Evolutionary conservation across 768 basidiomycete species (phyloP).

Genomic region (Tricholoma sp.): DNA sequence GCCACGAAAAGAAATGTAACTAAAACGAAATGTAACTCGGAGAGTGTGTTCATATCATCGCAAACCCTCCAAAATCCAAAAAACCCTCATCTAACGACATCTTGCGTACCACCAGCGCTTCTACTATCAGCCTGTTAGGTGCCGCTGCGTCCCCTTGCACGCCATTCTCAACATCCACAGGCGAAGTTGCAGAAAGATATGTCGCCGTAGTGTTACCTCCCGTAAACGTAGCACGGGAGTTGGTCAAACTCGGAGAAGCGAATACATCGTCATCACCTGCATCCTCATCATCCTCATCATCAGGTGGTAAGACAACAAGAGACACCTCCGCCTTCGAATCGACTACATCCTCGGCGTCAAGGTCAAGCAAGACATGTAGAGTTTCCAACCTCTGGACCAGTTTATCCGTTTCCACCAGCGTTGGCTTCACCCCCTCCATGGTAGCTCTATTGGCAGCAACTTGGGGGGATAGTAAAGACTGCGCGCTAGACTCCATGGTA

Average conservation of each 20-base stretch:
- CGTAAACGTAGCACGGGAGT: conserved; percentile 18
- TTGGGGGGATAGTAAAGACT: not conserved
- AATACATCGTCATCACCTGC: conserved; percentile 35
- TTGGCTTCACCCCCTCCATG: not conserved
- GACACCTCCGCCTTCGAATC: conserved; percentile 3
- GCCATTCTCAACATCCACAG: conserved; percentile 7
- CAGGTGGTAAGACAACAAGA: not conserved
- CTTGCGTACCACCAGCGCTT: conserved; percentile 76
- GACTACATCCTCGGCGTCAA: not conserved
- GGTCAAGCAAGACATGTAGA: conserved; percentile 11
- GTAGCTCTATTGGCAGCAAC: not conserved
- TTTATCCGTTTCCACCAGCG: conserved; percentile 5
- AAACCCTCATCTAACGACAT: conserved; percentile 72
- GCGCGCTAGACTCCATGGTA: not conserved
- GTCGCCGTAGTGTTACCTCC: not conserved
- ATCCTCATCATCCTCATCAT: conserved; percentile 7
- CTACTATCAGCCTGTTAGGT: conserved; percentile 66
- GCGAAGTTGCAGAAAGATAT: conserved; percentile 11
- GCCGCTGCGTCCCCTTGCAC: conserved; percentile 3
- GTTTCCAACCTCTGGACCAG: conserved; percentile 14
- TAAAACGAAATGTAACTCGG: not conserved
- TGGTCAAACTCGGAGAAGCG: conserved; percentile 22
- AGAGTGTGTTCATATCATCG: conserved; percentile 20
- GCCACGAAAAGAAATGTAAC: not conserved
- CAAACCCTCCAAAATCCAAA: conserved; percentile 68